Percentiles rank a stretch among this genome's conserved stretches.
These are phyloP conservation scores for Dendrobium chrysotoxum DNA, from an alignment of 106 monocot species.

Conservation along the genomic window DNA sequence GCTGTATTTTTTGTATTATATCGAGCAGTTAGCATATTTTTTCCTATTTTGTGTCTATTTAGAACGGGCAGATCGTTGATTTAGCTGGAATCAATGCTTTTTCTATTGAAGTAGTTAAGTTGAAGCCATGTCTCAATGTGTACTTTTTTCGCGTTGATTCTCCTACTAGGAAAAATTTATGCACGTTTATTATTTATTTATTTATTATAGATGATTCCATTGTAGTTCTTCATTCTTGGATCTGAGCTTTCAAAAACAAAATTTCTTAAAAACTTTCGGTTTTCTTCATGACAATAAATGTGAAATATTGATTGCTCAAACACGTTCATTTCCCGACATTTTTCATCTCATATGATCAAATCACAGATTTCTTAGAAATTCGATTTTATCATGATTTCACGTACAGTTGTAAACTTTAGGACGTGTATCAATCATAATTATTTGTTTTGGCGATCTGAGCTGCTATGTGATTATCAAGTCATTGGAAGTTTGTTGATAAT, in stretches of 20 bases:
- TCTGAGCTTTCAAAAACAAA: neutral
- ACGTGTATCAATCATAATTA: neutral
- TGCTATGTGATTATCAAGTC: no score
- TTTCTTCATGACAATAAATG: neutral
- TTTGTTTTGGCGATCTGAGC: no score
- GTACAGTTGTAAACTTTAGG: neutral
- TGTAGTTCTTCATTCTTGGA: neutral
- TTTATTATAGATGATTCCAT: constrained; percentile 5
- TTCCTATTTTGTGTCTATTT: neutral
- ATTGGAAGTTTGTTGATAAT: neutral
- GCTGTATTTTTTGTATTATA: neutral
- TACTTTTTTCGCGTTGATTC: neutral
- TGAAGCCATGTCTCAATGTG: neutral
- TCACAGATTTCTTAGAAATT: neutral
- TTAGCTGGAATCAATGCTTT: neutral
- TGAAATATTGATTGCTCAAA: neutral
- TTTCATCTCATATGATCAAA: neutral
- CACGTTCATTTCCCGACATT: neutral
- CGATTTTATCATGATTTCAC: neutral
- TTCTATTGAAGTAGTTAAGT: neutral
- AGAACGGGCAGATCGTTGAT: neutral
- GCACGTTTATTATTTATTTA: constrained; percentile 33
- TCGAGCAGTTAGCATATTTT: neutral
- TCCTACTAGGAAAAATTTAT: neutral
- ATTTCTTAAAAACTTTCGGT: neutral